Evolutionary conservation across 768 basidiomycete genomes (phyloP).

Genomic region (Terana coerulea): DNA sequence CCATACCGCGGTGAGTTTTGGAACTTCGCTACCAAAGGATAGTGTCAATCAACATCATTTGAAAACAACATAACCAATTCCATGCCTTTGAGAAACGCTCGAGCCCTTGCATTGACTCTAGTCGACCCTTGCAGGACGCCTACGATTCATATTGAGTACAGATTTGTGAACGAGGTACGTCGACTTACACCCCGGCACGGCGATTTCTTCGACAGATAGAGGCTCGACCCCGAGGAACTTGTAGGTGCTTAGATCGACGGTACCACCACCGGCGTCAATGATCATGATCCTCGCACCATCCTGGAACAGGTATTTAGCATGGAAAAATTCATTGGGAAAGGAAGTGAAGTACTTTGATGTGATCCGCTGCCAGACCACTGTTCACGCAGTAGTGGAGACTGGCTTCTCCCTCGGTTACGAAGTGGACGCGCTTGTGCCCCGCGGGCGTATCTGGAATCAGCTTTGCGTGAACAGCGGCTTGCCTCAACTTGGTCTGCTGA

Average conservation of each 20-base stretch:
- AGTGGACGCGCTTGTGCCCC: constrained; percentile 42
- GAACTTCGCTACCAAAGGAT: constrained; percentile 3
- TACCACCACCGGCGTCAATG: constrained; percentile 49
- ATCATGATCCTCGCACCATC: constrained; percentile 36
- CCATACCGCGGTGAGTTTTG: background rate
- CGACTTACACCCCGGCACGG: constrained; percentile 32
- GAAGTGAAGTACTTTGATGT: constrained; percentile 2
- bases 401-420: constrained; percentile 63
- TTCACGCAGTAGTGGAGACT: constrained; percentile 55
- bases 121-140: constrained; percentile 41
- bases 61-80: background rate
- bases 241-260: constrained; percentile 40
- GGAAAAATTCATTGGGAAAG: too few relatives aligned
- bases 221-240: background rate
- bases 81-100: constrained; percentile 28
- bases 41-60: constrained; percentile 2
- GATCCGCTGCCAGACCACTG: constrained; percentile 24
- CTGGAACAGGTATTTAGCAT: constrained; percentile 11
- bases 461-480: constrained; percentile 49
- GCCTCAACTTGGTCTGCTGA: constrained; percentile 55
- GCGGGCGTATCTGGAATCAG: constrained; percentile 39
- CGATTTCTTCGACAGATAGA: constrained; percentile 34
- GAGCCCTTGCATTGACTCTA: constrained; percentile 33
- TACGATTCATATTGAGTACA: constrained; percentile 9
- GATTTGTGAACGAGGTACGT: background rate